Evolutionary conservation across 2,329 filamentous ascomycete genomes (phyloP), one percentile per base, ranked within the genome.

Genomic region (Alternaria incomplexa): DNA sequence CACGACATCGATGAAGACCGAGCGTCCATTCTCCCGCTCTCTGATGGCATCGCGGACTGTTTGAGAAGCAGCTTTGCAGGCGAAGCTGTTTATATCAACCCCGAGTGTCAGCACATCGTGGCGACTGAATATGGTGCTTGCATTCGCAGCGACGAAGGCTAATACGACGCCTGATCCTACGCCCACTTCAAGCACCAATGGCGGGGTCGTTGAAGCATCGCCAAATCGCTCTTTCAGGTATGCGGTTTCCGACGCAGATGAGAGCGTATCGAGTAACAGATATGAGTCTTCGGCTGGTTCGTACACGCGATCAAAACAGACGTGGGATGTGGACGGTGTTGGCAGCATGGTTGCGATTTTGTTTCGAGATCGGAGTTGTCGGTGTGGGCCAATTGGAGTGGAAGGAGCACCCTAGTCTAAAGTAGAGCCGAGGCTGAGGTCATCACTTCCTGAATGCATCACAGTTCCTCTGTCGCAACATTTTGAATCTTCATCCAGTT

Each of bases 211-310:
- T 10, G 65, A 64, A 12, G 48, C 46, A 40, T 58, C 52, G n/a
- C 59, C 47, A 76, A 97, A 96, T 46, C 87, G 87, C 6, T 81
- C 61, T 17, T 84, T 83, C 20, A 97, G 87, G 79, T 93, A 97
- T 23, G 82, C 70, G 5, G 84, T 87, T 81, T 97, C 93, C 3
- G 86, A 78, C 0, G 84, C 62, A 2, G 90, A 91, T 0, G 94
- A 95, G 47, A 99, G 86, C 0, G 94, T 97, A 82, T 99, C 95
- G 28, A 99, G 88, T 52, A 99, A 87, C 47, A 99, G 88, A 77
- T 93, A 99, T 6, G 94, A 97, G 83, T 99, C 96, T 81, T 99
- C 96, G 11, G 95, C 91, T 36, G 96, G 96, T 77, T 97, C 94
- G 82, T 99, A 99, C 71, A 98, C 90, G 58, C 91, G 89, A 79